These are phyloP conservation scores for Colletotrichum gloeosporioides DNA, from an alignment of 2,329 filamentous ascomycete genomes.

Conservation along the genomic window DNA sequence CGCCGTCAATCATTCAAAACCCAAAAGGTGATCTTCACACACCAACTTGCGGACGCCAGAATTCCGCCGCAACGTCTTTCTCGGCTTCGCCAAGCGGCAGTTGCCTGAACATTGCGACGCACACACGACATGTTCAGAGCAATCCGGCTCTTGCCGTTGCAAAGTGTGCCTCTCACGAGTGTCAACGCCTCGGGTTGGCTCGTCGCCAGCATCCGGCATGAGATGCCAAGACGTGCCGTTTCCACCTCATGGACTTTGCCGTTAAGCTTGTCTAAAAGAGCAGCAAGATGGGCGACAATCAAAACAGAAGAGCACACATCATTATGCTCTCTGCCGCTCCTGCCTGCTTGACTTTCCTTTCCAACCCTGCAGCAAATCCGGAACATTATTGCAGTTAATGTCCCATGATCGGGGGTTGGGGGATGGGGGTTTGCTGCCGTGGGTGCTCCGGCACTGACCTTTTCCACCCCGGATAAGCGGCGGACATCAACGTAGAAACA, in stretches of 20 bases:
- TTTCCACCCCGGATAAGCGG: background rate
- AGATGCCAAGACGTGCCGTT: background rate
- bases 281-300: slow-evolving; percentile 7
- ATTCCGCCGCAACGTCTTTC: background rate
- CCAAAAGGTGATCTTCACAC: background rate
- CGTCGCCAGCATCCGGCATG: slow-evolving; percentile 5
- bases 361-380: slow-evolving; percentile 25
- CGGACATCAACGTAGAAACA: background rate
- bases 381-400: slow-evolving; percentile 20
- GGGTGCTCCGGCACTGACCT: background rate
- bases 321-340: background rate
- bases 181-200: background rate
- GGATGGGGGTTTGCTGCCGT: background rate
- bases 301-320: slow-evolving; percentile 4
- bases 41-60: background rate
- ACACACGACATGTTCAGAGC: background rate
- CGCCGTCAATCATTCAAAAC: background rate
- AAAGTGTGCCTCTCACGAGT: background rate
- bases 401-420: slow-evolving; percentile 6
- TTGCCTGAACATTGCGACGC: background rate
- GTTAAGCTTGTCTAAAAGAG: slow-evolving; percentile 10
- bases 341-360: background rate
- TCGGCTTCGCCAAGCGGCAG: slow-evolving; percentile 6
- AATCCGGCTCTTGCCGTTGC: slow-evolving; percentile 2
- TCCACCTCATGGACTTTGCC: background rate